A percentile compares a stretch with the other conserved stretches of the same genome.
These are phyloP conservation scores for Astrephomene gubernaculifera DNA, from an alignment of 139 green algal species.

Conservation along the genomic window DNA sequence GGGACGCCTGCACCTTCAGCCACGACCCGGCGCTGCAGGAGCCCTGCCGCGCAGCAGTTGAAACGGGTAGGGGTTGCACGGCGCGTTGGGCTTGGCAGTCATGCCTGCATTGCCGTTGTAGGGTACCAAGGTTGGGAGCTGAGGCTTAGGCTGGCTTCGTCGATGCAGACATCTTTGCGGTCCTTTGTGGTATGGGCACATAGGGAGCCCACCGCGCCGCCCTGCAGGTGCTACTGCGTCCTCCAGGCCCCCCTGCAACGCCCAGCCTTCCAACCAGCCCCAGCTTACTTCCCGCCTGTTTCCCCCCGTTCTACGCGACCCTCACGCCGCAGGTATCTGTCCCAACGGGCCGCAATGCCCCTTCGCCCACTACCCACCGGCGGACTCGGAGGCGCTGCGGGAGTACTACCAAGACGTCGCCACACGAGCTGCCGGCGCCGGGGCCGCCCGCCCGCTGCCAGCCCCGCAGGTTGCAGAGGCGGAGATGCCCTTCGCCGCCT, in stretches of 20 bases:
- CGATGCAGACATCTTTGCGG: not conserved
- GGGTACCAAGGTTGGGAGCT: not conserved
- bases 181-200: not conserved
- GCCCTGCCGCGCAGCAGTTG: not conserved
- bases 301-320: not conserved
- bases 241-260: not conserved
- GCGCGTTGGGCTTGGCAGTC: too few species aligned
- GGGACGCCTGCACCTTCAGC: constrained; percentile 15
- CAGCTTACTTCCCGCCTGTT: not conserved
- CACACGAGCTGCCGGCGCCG: not conserved
- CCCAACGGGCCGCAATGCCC: not conserved
- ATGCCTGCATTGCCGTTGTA: too few species aligned
- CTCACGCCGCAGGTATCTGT: not conserved
- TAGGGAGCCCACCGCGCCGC: not conserved
- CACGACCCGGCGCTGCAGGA: constrained; percentile 12
- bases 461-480: not conserved
- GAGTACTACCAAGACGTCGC: not conserved
- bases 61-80: not conserved
- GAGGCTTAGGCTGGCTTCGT: not conserved
- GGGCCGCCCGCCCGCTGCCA: too few species aligned
- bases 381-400: not conserved
- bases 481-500: not conserved
- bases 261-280: not conserved
- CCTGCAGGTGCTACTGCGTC: not conserved
- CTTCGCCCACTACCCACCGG: not conserved